Evolutionary conservation across 805 yeast genomes (phyloP).

Genomic region (Spathaspora boniae): DNA sequence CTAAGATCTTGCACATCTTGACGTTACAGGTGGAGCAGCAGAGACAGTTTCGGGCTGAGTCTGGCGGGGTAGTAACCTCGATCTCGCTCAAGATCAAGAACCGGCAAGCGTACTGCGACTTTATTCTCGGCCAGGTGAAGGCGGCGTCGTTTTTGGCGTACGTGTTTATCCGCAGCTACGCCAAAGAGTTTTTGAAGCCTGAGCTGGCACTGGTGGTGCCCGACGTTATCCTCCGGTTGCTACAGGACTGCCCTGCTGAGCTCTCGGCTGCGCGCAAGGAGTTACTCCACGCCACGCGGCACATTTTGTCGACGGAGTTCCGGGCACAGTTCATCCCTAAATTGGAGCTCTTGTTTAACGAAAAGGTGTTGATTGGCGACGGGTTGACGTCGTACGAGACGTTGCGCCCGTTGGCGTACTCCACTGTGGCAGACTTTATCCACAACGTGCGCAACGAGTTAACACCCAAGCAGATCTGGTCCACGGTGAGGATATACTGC

Average conservation of each 20-base stretch:
- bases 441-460: conserved; percentile 87
- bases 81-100: conserved; percentile 75
- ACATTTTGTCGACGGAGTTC: conserved; percentile 88
- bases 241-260: conserved; percentile 96
- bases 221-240: conserved; percentile 74
- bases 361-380: conserved; percentile 82
- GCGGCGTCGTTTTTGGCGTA: conserved; percentile 95
- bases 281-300: conserved; percentile 88
- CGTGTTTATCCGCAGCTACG: conserved; percentile 80
- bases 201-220: conserved; percentile 63
- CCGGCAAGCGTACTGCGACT: conserved; percentile 79
- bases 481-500: conserved; percentile 80
- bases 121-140: conserved; percentile 89
- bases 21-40: conserved; percentile 82
- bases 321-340: conserved; percentile 79
- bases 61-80: conserved; percentile 61
- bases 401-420: conserved; percentile 87
- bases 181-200: conserved; percentile 52
- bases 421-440: conserved; percentile 92
- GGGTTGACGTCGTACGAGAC: conserved; percentile 91
- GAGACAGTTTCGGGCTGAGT: conserved; percentile 33
- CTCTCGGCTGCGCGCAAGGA: conserved; percentile 89
- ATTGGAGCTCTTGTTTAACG: conserved; percentile 81
- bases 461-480: conserved; percentile 79
- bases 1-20: conserved; percentile 73